Base-by-base conservation (phyloP, 345 rosid genomes). In the Brassica juncea region DNA sequence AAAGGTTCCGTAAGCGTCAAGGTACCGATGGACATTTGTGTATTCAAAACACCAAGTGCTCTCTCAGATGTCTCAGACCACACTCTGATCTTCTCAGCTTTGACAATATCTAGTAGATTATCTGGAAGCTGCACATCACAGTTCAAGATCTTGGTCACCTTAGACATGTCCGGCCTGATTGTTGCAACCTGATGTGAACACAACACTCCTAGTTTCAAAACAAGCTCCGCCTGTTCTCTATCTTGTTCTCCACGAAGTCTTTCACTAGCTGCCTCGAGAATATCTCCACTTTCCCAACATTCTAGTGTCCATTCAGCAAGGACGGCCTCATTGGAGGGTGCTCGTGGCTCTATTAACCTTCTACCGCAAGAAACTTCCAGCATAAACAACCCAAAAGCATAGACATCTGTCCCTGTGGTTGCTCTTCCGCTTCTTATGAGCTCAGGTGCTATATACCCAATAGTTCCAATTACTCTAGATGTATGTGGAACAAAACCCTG, bases 301-400 rank as follows among this genome's bases (percentile, higher is more conserved):
- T 68, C 19, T 58, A 67, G 39, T 3, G 34, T 47, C 82, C 76
- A 77, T 30, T 61, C 70, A 32, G 3, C 79, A 35, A 79, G 80
- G 12, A 88, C 85, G 42, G 86, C 74, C 77, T 91, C 97, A 69
- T 90, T 89, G 0, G 87, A 79, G 67, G 76, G 73, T 8, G 94
- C 93, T 47, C 83, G 63, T 54, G 15, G 65, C 66, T 49, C 76
- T 7, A 82, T 73, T 1, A 82, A 79, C 66, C 77, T 84, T 68
- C 81, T 84, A 23, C 89, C 89, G 3, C 83, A 80, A 27, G 82
- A 78, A 4, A 86, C 84, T 73, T 86, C 89, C 0, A 84, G 85
- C 72, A 83, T 71, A 54, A 79, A 83, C 7, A 75, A 54, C 57
- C 87, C 87, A 1, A 70, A 86, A 0, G 85, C 82, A 16, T 66